Conservation (phyloP, 331 rosid genomes). For the Ulmus americana region DNA sequence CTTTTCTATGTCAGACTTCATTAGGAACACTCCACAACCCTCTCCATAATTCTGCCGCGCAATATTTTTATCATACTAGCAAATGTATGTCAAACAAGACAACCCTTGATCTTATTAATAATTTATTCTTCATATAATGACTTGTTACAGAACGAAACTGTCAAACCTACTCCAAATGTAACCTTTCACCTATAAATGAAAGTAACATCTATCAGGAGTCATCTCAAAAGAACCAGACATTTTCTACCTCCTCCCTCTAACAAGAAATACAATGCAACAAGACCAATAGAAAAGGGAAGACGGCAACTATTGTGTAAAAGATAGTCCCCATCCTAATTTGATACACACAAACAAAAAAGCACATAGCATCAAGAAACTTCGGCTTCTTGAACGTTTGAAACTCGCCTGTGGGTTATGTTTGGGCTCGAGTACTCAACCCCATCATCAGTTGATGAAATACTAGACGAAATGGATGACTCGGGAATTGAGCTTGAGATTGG, state of each 20-base stretch:
- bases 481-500: slow-evolving; percentile 32
- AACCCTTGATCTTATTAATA: no score
- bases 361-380: slow-evolving; percentile 31
- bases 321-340: slow-evolving; percentile 8
- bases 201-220: neutral
- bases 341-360: slow-evolving; percentile 11
- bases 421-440: slow-evolving; percentile 43
- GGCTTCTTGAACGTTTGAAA: slow-evolving; percentile 36
- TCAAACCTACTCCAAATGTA: neutral
- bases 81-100: no score
- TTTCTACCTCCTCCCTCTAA: neutral
- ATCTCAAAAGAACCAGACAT: neutral
- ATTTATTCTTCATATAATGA: neutral
- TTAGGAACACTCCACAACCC: no score
- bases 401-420: slow-evolving; percentile 45
- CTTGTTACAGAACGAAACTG: neutral
- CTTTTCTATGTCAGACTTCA: no score
- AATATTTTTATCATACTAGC: no score
- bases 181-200: neutral
- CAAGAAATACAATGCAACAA: neutral
- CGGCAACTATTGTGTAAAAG: neutral
- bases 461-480: slow-evolving; percentile 41
- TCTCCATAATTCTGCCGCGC: no score
- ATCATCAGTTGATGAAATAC: slow-evolving; percentile 39
- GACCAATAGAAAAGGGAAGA: neutral